Conservation (phyloP, 352 stramenopile genomes). For the Globisporangium emineosum region DNA sequence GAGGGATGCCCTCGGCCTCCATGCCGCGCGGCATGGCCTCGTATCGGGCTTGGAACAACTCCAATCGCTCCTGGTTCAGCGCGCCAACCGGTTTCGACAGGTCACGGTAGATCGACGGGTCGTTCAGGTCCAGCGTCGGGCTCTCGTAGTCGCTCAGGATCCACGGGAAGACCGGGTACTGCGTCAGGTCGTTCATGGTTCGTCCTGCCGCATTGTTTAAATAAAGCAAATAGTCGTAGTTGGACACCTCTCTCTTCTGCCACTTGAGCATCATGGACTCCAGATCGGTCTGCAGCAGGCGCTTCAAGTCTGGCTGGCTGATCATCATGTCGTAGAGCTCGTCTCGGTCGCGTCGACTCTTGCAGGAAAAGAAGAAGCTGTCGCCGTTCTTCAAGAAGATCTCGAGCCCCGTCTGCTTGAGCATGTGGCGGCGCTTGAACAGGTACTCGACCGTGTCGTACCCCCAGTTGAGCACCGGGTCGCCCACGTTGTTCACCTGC, state of each 20-base stretch:
- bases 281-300: slow-evolving; percentile 56
- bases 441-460: slow-evolving; percentile 72
- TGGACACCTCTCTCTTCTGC: slow-evolving; percentile 90
- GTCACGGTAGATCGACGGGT: slow-evolving; percentile 90
- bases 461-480: slow-evolving; percentile 83
- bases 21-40: slow-evolving; percentile 85
- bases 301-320: slow-evolving; percentile 61
- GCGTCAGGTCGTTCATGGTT: slow-evolving; percentile 89
- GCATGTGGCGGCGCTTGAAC: slow-evolving; percentile 87
- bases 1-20: slow-evolving; percentile 75
- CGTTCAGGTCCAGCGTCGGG: slow-evolving; percentile 80
- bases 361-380: slow-evolving; percentile 85
- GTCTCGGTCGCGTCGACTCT: slow-evolving; percentile 58
- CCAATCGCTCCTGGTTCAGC: slow-evolving; percentile 85
- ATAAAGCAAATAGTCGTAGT: slow-evolving; percentile 92
- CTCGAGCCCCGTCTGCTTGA: slow-evolving; percentile 87
- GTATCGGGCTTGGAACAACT: slow-evolving; percentile 88
- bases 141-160: slow-evolving; percentile 91
- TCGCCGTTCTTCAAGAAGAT: slow-evolving; percentile 70
- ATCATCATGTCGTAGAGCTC: slow-evolving; percentile 85
- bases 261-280: slow-evolving; percentile 82
- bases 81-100: slow-evolving; percentile 94
- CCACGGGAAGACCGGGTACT: slow-evolving; percentile 98
- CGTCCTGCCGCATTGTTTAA: slow-evolving; percentile 87
- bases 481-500: slow-evolving; percentile 89